Evolutionary conservation across 2,329 filamentous ascomycete species (phyloP).

Genomic region (Colletotrichum falcatum): DNA sequence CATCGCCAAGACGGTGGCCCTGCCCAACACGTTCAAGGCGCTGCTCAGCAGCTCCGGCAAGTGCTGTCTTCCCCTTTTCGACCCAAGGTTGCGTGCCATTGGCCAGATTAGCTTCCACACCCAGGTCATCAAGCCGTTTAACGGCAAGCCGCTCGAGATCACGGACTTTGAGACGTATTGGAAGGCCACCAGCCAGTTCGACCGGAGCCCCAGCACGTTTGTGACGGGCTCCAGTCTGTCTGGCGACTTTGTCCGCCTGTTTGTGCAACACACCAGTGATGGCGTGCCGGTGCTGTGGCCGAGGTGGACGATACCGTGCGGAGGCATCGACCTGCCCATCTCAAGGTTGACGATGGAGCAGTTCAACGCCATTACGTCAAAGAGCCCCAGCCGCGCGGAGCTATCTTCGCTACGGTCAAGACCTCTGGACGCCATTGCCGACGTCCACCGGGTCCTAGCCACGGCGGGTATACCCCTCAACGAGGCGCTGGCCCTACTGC

Average conservation of each 20-base stretch:
- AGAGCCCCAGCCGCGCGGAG: slow-evolving; percentile 56
- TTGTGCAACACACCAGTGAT: slow-evolving; percentile 92
- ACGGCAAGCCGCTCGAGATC: slow-evolving; percentile 91
- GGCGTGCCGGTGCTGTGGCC: slow-evolving; percentile 89
- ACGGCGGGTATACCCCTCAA: slow-evolving; percentile 83
- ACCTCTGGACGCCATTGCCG: slow-evolving; percentile 67
- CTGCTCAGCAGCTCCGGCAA: slow-evolving; percentile 79
- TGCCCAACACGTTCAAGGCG: slow-evolving; percentile 86
- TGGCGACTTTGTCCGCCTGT: slow-evolving; percentile 93
- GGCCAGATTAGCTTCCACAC: slow-evolving; percentile 95
- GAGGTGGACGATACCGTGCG: slow-evolving; percentile 81
- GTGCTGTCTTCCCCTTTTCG: slow-evolving; percentile 91
- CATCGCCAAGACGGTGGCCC: slow-evolving; percentile 93
- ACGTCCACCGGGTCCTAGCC: slow-evolving; percentile 78
- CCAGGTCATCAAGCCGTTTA: slow-evolving; percentile 96
- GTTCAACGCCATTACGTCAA: slow-evolving; percentile 68
- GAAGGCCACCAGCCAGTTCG: slow-evolving; percentile 96
- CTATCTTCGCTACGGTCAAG: slow-evolving; percentile 59
- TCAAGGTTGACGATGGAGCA: slow-evolving; percentile 81
- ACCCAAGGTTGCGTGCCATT: slow-evolving; percentile 90
- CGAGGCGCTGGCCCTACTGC: slow-evolving; percentile 81
- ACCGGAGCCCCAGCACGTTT: slow-evolving; percentile 85
- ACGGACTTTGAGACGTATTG: slow-evolving; percentile 99
- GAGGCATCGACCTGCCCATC: slow-evolving; percentile 84
- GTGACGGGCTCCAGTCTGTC: slow-evolving; percentile 96